Evolutionary conservation across 2,329 filamentous ascomycete genomes (phyloP).

Genomic region (Tolypocladium cylindrosporum): DNA sequence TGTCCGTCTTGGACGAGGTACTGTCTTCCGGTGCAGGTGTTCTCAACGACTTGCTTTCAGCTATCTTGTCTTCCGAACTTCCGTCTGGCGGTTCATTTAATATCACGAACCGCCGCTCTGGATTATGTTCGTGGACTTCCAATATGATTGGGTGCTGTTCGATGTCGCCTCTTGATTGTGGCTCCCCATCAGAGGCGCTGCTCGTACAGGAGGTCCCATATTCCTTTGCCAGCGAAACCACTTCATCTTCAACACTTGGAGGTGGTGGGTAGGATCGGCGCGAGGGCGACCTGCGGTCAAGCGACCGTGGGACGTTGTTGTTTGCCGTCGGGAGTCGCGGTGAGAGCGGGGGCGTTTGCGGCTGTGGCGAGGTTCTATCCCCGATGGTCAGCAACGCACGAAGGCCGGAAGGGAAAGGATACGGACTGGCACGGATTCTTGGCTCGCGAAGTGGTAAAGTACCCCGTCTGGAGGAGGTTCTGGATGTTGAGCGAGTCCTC

Average conservation of each 20-base stretch:
- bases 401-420: neutral
- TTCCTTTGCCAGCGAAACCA: conserved; percentile 51
- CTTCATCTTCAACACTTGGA: conserved; percentile 62
- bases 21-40: neutral
- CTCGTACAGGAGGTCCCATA: conserved; percentile 26
- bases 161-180: conserved; percentile 49
- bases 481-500: conserved; percentile 33
- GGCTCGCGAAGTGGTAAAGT: conserved; percentile 37
- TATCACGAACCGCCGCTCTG: conserved; percentile 57
- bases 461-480: conserved; percentile 37
- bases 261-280: conserved; percentile 41
- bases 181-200: conserved; percentile 37
- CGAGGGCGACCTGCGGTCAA: conserved; percentile 1
- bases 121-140: conserved; percentile 48
- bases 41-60: neutral
- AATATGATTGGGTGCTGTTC: conserved; percentile 61
- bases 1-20: neutral
- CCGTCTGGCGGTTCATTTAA: conserved; percentile 26
- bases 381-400: conserved; percentile 2
- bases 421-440: conserved; percentile 19
- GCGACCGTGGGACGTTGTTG: conserved; percentile 2
- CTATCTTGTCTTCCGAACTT: neutral
- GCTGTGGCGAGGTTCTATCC: conserved; percentile 10
- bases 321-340: conserved; percentile 4
- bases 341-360: neutral